These are phyloP conservation scores for Candida patagonica DNA, from an alignment of 805 yeast species.

Conservation along the genomic window DNA sequence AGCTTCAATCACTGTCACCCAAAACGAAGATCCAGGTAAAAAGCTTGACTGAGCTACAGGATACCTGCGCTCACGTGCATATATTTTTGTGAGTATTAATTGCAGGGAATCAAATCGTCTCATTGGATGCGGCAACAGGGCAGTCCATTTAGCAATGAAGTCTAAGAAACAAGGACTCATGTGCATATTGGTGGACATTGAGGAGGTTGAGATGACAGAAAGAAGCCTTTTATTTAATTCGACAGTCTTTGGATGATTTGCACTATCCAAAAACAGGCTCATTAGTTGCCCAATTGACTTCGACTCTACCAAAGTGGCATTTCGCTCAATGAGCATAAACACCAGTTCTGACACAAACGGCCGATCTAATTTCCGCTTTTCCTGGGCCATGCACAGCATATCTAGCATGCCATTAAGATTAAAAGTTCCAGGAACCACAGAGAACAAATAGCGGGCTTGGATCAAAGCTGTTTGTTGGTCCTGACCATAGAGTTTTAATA, in stretches of 20 bases:
- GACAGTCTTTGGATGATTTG: not conserved
- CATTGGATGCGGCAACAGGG: conserved; percentile 1
- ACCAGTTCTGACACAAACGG: too few relatives aligned
- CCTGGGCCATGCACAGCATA: too few relatives aligned
- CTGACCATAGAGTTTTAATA: too few relatives aligned
- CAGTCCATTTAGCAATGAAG: conserved; percentile 4
- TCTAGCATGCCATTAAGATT: too few relatives aligned
- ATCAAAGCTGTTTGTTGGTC: too few relatives aligned
- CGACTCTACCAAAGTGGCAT: too few relatives aligned
- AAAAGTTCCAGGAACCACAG: too few relatives aligned
- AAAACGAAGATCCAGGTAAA: not conserved
- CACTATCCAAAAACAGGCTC: not conserved
- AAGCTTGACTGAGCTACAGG: not conserved
- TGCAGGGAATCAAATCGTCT: not conserved
- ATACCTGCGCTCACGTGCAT: not conserved
- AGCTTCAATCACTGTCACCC: not conserved
- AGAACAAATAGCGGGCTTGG: too few relatives aligned
- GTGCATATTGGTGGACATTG: not conserved
- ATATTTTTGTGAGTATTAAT: not conserved
- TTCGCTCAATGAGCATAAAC: too few relatives aligned
- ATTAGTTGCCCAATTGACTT: too few relatives aligned
- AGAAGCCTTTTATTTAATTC: not conserved
- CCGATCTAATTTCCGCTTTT: too few relatives aligned
- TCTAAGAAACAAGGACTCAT: not conserved
- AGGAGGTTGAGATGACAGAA: not conserved